These are phyloP conservation scores for Salix purpurea DNA, from an alignment of 345 rosid species.

Conservation along the genomic window DNA sequence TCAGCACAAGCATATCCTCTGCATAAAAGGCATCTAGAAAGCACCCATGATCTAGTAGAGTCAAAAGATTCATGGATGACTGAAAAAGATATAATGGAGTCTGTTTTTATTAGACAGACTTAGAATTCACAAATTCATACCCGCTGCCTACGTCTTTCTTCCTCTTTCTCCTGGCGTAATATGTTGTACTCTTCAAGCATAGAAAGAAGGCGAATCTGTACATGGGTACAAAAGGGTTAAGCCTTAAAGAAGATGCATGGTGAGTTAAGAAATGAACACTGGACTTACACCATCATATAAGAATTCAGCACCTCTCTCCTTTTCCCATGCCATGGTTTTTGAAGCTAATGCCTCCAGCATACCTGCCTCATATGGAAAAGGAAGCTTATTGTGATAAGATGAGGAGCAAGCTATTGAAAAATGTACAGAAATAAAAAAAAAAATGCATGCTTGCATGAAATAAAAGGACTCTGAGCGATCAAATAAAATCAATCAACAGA, in stretches of 20 bases:
- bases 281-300: conserved; percentile 85
- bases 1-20: not conserved
- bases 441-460: not conserved
- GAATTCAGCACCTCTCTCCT: conserved; percentile 72
- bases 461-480: not conserved
- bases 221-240: conserved; percentile 8
- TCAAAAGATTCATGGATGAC: not conserved
- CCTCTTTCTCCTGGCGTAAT: conserved; percentile 85
- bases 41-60: not conserved
- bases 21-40: not conserved
- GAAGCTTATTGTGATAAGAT: not conserved
- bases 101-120: not conserved
- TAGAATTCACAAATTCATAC: conserved; percentile 32
- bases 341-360: conserved; percentile 87
- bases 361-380: conserved; percentile 34
- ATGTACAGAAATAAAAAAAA: not conserved
- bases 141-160: conserved; percentile 82
- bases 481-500: not conserved
- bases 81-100: not conserved
- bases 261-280: not conserved
- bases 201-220: conserved; percentile 74
- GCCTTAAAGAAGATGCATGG: not conserved
- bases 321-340: conserved; percentile 85
- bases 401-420: not conserved
- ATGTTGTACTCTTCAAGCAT: conserved; percentile 86